Base-by-base conservation (phyloP, 176 grass and related monocot genomes). In the Eleusine indica region DNA sequence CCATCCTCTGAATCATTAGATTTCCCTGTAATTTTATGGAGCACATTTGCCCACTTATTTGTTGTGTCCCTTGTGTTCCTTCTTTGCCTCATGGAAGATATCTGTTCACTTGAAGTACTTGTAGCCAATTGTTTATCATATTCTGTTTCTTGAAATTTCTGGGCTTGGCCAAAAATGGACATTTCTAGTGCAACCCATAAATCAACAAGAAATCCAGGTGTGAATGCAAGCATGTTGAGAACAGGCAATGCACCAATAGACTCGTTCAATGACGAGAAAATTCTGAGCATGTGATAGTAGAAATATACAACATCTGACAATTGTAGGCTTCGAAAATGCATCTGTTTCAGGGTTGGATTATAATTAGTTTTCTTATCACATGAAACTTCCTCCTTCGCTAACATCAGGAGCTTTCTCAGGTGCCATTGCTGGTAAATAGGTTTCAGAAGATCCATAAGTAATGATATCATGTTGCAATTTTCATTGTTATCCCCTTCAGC, bases 391-490 rank as follows among this genome's bases (percentile, higher is more conserved):
- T 74, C 57, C 63, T 95, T 91, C 68, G 80, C 28, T 78, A 93
- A 65, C 52, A 84, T 75, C 74, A 98, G 69, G 83, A 98, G 91
- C 60, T 98, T 95, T 68, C 91, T 95, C n/a, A 98, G 82, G 83
- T 95, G 93, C 93, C 96, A 98, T 74, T 98, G 93, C 83, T 95
- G 93, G 85, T 93, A 77, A 84, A 98, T 88, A 90, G 91, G 96
- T 75, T 89, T 93, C 85, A 98, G 88, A 95, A 98, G 91, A 42
- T 93, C 91, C 69, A 93, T 72, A 87, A 91, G 88, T 51, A 86
- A 84, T 65, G 88, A 74, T 80, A 37, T 85, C 79, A 78, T 74
- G 35, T 54, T 77, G 64, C 62, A 66, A 12, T n/a, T 77, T 18
- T 71, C 44, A 84, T 68, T 73, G 46, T 75, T 87, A 66, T 91